Conservation (phyloP, 1,284 basidiomycete genomes). For the Leccinum huronense region DNA sequence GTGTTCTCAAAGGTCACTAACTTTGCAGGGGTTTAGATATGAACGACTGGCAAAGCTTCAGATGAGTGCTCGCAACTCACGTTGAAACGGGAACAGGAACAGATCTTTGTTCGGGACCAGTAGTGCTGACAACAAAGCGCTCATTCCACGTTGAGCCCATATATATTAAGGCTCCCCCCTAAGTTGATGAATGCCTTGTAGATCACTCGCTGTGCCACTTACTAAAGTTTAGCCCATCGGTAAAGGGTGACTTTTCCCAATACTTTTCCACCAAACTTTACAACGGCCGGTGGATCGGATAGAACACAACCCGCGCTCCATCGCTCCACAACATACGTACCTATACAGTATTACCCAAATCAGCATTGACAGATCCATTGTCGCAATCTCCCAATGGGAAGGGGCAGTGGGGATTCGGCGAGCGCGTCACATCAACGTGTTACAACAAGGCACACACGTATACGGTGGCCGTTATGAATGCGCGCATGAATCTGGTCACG, state of each 20-base stretch:
- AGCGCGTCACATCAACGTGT: not conserved
- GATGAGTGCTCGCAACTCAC: slow-evolving; percentile 4
- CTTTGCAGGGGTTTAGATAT: slow-evolving; percentile 7
- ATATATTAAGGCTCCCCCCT: not conserved
- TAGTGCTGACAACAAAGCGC: slow-evolving; percentile 7
- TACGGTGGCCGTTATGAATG: not conserved
- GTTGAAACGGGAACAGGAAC: not conserved
- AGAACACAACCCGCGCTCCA: not conserved
- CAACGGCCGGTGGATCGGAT: slow-evolving; percentile 1
- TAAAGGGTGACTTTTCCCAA: not conserved
- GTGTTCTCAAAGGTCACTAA: not conserved
- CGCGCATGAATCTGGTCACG: slow-evolving; percentile 5
- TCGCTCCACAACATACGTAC: slow-evolving; percentile 20
- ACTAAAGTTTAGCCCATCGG: slow-evolving; percentile 4
- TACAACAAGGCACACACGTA: not conserved
- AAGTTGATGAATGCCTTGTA: slow-evolving; percentile 7
- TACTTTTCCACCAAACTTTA: not conserved
- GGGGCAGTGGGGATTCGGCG: not conserved
- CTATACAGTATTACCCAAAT: not conserved
- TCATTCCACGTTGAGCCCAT: slow-evolving; percentile 16
- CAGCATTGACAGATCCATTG: not conserved
- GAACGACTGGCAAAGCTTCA: no score
- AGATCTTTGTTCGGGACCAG: slow-evolving; percentile 16
- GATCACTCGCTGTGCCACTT: slow-evolving; percentile 16
- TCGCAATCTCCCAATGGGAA: not conserved